Evolutionary conservation across 768 basidiomycete species (phyloP), one percentile per base, ranked within the genome.

Genomic region (Crepidotus variabilis): DNA sequence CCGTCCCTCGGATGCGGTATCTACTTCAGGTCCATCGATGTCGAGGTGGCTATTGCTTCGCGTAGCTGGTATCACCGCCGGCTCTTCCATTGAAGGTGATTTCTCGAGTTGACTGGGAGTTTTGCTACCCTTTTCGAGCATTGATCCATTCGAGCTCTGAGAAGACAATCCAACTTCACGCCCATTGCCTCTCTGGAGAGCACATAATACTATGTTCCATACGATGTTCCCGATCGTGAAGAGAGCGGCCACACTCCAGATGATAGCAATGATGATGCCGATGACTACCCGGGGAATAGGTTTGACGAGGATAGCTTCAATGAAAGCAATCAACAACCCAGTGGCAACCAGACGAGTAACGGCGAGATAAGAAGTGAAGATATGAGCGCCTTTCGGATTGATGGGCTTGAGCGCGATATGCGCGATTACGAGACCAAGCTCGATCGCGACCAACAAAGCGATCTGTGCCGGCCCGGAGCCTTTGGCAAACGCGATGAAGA

Each of bases 251-350:
- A 91, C 71, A 13, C 88, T 87, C 67, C 84, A 88, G 35, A 93
- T 76, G 32, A 88, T 82, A 11, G 86, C 83, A 36, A 84, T 77
- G 59, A 92, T 79, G 55, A 90, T 78, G 20, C 92, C 93, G 55
- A 97, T 86, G 33, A 82, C 86, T 1, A 90, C 88, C 18, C 93
- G 83, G 1, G 90, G 86, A 62, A 96, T 96, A 39, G 93, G 77
- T 16, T 77, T 71, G 33, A 94, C 78, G 6, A 76, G 69, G 22
- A 94, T 65, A 8, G 70, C 73, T 59, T 90, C 79, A 48, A 92
- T 72, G 69, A 94, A 97, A 0, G 90, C 83, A 59, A 96, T 80
- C 74, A 90, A 73, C 20, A 93, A 67, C 6, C 84, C 87, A 23
- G 86, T 84, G 55, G 83, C 86, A 10, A 86, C 74, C 7, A 95